A percentile compares a stretch with the other conserved stretches of the same genome.
Evolutionary conservation across 208 protist genomes (phyloP).

Genomic region (Trypanosoma theileri): DNA sequence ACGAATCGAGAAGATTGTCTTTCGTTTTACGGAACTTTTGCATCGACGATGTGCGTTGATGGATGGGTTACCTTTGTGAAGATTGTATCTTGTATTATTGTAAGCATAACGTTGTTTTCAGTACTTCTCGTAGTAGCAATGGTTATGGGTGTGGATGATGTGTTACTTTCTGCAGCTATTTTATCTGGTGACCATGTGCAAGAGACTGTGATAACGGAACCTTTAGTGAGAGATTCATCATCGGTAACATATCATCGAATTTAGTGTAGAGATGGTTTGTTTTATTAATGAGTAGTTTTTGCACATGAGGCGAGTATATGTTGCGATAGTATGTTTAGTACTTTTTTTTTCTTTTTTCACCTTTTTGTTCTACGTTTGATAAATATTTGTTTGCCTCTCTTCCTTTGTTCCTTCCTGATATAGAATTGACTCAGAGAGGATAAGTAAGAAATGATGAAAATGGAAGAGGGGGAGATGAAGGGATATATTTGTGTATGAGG

Average conservation of each 20-base stretch:
- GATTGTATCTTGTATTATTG: slow-evolving; percentile 13
- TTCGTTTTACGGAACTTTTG: slow-evolving; percentile 13
- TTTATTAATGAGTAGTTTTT: too few species aligned
- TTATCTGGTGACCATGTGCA: not conserved
- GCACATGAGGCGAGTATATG: too few species aligned
- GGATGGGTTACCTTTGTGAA: slow-evolving; percentile 22
- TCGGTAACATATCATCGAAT: not conserved
- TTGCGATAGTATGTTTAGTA: not conserved
- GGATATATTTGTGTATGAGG: too few species aligned
- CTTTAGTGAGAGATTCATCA: not conserved
- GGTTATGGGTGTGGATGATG: slow-evolving; percentile 1
- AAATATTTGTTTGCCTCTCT: too few species aligned
- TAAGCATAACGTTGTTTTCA: slow-evolving; percentile 6
- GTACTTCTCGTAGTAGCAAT: slow-evolving; percentile 13
- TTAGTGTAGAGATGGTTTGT: not conserved
- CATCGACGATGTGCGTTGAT: slow-evolving; percentile 9
- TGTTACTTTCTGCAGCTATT: not conserved
- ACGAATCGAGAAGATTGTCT: slow-evolving; percentile 5
- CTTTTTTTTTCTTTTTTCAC: not conserved
- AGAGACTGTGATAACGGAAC: not conserved
- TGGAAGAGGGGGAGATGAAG: too few species aligned
- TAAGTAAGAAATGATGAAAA: too few species aligned
- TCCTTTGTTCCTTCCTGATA: too few species aligned
- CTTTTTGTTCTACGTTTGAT: not conserved
- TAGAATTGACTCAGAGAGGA: too few species aligned